A percentile compares a stretch with the other conserved stretches of the same genome.
phyloP scores from a whole-genome alignment of 805 yeast genomes.

The Candida ovalis region DNA sequence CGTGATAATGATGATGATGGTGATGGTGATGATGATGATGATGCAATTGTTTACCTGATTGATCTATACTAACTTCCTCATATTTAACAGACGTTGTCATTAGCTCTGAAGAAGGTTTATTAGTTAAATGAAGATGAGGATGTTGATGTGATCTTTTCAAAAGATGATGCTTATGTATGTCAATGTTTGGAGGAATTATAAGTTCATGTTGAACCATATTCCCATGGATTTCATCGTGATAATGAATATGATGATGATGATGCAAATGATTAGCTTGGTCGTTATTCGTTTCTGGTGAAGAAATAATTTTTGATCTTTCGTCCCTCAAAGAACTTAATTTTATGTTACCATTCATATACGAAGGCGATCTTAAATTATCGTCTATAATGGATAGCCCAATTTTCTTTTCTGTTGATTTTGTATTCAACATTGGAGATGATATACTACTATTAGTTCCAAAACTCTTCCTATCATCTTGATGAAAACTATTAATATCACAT shows the following conservation, averaged over 20 bases:
- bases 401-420: not conserved
- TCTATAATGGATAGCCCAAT: not conserved
- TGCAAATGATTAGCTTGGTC: not conserved
- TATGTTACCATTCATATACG: not conserved
- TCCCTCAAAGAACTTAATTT: not conserved
- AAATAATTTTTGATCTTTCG: not conserved
- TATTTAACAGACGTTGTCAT: not conserved
- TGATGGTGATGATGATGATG: constrained; percentile 7
- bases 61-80: not conserved
- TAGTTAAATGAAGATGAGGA: constrained; percentile 10
- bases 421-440: not conserved
- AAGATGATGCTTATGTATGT: constrained; percentile 7
- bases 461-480: not conserved
- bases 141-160: constrained; percentile 1
- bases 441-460: not conserved
- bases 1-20: constrained; percentile 11
- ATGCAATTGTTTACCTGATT: constrained; percentile 7
- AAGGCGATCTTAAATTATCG: not conserved
- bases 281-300: constrained; percentile 13
- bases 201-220: constrained; percentile 25
- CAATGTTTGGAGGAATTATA: constrained; percentile 22
- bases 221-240: constrained; percentile 26
- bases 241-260: constrained; percentile 31
- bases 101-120: constrained; percentile 29
- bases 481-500: not conserved